Evolutionary conservation across 2,329 filamentous ascomycete species (phyloP).

Genomic region (Biscogniauxia marginata): DNA sequence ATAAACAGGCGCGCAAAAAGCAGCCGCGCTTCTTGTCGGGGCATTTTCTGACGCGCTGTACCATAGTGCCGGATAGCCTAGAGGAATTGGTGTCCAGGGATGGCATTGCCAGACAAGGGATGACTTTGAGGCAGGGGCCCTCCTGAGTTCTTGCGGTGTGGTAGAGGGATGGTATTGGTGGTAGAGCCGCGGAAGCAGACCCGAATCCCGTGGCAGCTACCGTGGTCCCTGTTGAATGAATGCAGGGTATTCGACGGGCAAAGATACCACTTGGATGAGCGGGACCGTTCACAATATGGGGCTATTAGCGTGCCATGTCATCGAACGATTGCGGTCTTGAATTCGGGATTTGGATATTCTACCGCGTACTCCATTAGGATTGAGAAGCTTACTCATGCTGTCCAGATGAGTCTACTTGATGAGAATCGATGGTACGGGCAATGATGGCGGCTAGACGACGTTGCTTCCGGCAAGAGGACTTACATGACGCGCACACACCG

Average conservation of each 20-base stretch:
- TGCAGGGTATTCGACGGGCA: not conserved
- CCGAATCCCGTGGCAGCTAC: not conserved
- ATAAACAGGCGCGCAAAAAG: not conserved
- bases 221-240: not conserved
- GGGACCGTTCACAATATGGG: not conserved
- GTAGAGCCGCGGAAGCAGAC: not conserved
- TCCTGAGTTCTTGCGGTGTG: not conserved
- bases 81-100: not conserved
- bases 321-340: not conserved
- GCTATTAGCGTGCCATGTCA: not conserved
- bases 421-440: not conserved
- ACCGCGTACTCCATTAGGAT: not conserved
- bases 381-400: not conserved
- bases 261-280: not conserved
- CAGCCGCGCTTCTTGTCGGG: not conserved
- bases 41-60: not conserved
- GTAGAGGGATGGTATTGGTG: not conserved
- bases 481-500: not conserved
- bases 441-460: not conserved
- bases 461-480: not conserved
- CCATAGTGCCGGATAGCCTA: not conserved
- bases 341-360: not conserved
- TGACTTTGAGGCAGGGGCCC: not conserved
- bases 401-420: not conserved
- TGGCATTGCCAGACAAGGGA: not conserved